Base-by-base conservation (phyloP, 192 early-diverging fungal species). In the Phlyctochytrium bullatum region DNA sequence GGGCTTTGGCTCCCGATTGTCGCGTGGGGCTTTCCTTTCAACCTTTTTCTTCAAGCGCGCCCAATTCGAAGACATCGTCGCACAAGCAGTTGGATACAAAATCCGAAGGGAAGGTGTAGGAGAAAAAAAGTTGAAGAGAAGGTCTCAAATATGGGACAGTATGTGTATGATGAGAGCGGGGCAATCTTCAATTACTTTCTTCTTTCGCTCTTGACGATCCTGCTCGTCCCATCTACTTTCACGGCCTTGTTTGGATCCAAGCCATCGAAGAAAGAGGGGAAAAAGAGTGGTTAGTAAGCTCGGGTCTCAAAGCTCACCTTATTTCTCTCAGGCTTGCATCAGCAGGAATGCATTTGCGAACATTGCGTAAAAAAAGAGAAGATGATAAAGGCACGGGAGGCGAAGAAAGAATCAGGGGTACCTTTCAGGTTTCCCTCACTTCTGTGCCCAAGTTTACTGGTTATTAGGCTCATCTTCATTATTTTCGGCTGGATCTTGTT, bases 161-260 rank as follows among this genome's bases (percentile, higher is more conserved):
- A 97, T 84, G 87, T 82, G 57, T 98, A 97, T 73, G 96, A 98
- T 78, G 92, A 95, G 75, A 84, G 88, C 68, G 96, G 96, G 30
- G 89, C 92, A 66, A 93, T 90, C 68, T 98, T 97, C 83, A 89
- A 91, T 78, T 96, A 93, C 83, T 98, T 95, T 79, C 78, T 95
- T 29, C 68, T 96, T 64, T 89, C 95, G 1, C 75, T 95, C 57
- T 83, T 97, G 61, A 82, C 86, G 31, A 74, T 98, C 29, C 81
- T 91, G 52, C 83, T 97, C 56, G 74, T 96, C 32, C 96, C 96
- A 1, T 72, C 82, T 30, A 94, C 79, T 12, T 76, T 57, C 25
- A 28, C 20, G 28, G 6, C 56, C 10, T 12, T 10, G 12, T 10
- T 10, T 25, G 20, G n/a, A 24, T 16, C 12, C 56, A 12, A 25